Base-by-base conservation (phyloP, 1,284 basidiomycete species). In the Athelia psychrophila region DNA sequence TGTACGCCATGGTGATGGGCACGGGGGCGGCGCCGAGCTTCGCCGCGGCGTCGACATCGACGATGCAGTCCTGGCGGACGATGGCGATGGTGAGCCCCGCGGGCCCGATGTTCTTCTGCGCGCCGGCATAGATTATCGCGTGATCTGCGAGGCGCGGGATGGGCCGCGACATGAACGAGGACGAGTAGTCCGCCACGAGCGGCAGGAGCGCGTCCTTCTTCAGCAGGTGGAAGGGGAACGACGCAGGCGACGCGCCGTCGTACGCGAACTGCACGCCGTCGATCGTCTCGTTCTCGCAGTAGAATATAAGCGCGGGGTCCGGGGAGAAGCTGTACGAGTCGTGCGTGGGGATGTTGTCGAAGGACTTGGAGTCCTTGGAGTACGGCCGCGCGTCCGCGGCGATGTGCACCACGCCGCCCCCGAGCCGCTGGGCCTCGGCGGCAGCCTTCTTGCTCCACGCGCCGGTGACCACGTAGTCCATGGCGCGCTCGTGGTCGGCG, bases 231-330 rank as follows among this genome's bases (percentile, higher is more conserved):
- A 91, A 93, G 2, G 96, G 95, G 79, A 98, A 98, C n/a, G 88
- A 79, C 3, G 82, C 68, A 20, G 81, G 70, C 30, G 74, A 75
- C 20, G 65, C 62, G 8, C 73, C 67, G 54, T 84, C 78, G 42
- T 76, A 67, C 3, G 90, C 77, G 74, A 93, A 98, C 74, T 99
- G 91, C 51, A 96, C 88, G 30, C 97, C 97, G 63, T 98, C 90
- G 54, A 99, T 93, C 2, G 97, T 99, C 76, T 99, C 97, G 75
- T 99, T 99, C 69, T 98, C 96, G 80, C 97, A 99, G 75, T 98
- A 99, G 75, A 97, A 98, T 51, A 98, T 87, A 64, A 95, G 83
- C 9, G 92, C 95, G 1, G 96, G 88, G 64, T 85, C 78, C 36
- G 65, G 59, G 13, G 91, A 91, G 73, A 97, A 91, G n/a, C 73